Conservation (phyloP, 805 yeast genomes). For the Saturnispora silvae region DNA sequence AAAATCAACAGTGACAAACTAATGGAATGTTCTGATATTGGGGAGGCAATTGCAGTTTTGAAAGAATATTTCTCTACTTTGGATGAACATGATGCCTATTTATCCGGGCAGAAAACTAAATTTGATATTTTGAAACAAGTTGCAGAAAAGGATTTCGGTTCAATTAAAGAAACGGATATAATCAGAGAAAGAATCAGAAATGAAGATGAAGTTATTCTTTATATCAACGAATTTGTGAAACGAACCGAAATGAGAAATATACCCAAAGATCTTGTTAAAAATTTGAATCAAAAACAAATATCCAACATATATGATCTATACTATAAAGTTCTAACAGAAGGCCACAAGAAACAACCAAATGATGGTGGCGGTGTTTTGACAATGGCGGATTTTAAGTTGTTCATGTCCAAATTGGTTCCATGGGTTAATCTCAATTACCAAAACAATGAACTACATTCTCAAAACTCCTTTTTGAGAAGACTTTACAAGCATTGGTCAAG, state of each 20-base stretch:
- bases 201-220: slow-evolving; percentile 69
- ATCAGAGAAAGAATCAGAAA: slow-evolving; percentile 57
- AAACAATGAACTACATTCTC: slow-evolving; percentile 18
- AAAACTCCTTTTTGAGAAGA: slow-evolving; percentile 44
- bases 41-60: slow-evolving; percentile 75
- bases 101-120: slow-evolving; percentile 58
- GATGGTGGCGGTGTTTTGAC: slow-evolving; percentile 59
- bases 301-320: slow-evolving; percentile 77
- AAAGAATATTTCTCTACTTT: slow-evolving; percentile 71
- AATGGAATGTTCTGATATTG: slow-evolving; percentile 78
- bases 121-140: slow-evolving; percentile 87
- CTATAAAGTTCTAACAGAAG: slow-evolving; percentile 60
- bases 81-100: slow-evolving; percentile 59
- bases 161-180: slow-evolving; percentile 66
- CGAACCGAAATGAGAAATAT: slow-evolving; percentile 83
- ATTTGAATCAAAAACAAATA: slow-evolving; percentile 46
- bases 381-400: slow-evolving; percentile 56
- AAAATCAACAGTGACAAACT: slow-evolving; percentile 81
- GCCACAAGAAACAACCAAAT: slow-evolving; percentile 52
- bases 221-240: slow-evolving; percentile 84
- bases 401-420: slow-evolving; percentile 70
- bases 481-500: slow-evolving; percentile 64
- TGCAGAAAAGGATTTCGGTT: slow-evolving; percentile 83
- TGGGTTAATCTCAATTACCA: slow-evolving; percentile 43
- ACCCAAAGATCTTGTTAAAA: slow-evolving; percentile 46